These are phyloP conservation scores for Suhomyces tanzawaensis DNA, from an alignment of 805 yeast genomes.

Conservation along the genomic window DNA sequence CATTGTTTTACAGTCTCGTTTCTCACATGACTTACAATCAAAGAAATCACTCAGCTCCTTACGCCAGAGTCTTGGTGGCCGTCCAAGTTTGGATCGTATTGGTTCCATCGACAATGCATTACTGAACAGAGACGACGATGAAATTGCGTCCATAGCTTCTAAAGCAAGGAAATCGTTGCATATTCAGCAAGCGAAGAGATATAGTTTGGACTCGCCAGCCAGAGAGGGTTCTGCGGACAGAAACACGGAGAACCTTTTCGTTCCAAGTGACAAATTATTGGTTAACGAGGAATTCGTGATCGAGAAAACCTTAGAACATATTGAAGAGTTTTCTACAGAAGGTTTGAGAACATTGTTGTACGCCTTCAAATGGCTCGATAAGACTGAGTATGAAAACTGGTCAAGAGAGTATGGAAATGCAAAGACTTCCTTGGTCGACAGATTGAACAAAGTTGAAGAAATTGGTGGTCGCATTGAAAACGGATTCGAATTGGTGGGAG, in stretches of 20 bases:
- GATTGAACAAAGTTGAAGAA: constrained; percentile 63
- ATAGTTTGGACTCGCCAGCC: constrained; percentile 31
- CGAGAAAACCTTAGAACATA: constrained; percentile 83
- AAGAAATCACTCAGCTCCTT: constrained; percentile 32
- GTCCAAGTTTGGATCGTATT: constrained; percentile 19
- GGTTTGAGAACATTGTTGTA: constrained; percentile 90
- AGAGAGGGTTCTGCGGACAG: background rate
- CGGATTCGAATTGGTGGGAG: constrained; percentile 73
- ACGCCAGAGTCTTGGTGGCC: constrained; percentile 22
- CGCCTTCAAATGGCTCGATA: constrained; percentile 69
- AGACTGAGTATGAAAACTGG: constrained; percentile 65
- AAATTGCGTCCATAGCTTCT: constrained; percentile 50
- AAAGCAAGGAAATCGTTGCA: constrained; percentile 59
- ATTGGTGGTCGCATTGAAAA: constrained; percentile 73
- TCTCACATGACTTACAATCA: constrained; percentile 35
- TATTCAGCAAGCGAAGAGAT: constrained; percentile 55
- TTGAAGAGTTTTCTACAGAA: constrained; percentile 92
- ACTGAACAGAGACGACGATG: constrained; percentile 44
- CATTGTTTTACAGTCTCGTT: constrained; percentile 55
- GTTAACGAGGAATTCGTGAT: constrained; percentile 72
- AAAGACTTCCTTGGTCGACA: constrained; percentile 65
- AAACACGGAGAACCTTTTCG: too few species aligned
- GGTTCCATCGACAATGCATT: constrained; percentile 52
- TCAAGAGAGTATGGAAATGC: constrained; percentile 66
- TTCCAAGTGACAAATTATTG: constrained; percentile 53